Evolutionary conservation across 1,139 yeast species (phyloP).

Genomic region (Arxiozyma bovina): DNA sequence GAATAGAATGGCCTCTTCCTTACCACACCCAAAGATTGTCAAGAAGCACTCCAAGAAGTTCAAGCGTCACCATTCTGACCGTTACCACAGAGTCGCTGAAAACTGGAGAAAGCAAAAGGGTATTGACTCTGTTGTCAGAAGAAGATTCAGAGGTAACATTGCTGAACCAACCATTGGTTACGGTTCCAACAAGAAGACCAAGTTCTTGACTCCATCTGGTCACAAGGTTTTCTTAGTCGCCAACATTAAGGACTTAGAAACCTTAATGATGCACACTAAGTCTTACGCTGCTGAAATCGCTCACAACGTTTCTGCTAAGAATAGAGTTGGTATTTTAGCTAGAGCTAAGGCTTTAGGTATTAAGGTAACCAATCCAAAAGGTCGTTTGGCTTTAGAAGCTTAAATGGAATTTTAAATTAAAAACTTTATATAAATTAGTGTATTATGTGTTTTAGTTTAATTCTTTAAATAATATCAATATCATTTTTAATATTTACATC

Average conservation of each 20-base stretch:
- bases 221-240: conserved; percentile 94
- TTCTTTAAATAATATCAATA: conserved; percentile 2
- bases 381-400: conserved; percentile 97
- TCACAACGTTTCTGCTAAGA: conserved; percentile 95
- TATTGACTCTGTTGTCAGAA: conserved; percentile 99
- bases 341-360: conserved; percentile 98
- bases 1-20: conserved; percentile 78
- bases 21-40: conserved; percentile 98
- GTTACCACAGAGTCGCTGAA: conserved; percentile 96
- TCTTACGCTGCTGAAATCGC: conserved; percentile 99
- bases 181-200: conserved; percentile 99
- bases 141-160: conserved; percentile 99
- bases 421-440: conserved; percentile 1
- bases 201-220: conserved; percentile 93
- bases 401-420: conserved; percentile 34
- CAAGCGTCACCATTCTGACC: conserved; percentile 99
- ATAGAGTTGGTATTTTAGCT: conserved; percentile 93
- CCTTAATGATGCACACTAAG: conserved; percentile 93
- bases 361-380: conserved; percentile 98
- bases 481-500: conserved; percentile 2
- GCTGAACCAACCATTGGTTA: conserved; percentile 99
- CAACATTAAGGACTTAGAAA: conserved; percentile 90
- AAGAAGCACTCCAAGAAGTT: conserved; percentile 98
- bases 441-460: conserved; percentile 2
- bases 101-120: conserved; percentile 99